Percentiles rank a stretch among this genome's conserved stretches.
Evolutionary conservation across 129 eudicot genomes (phyloP).

Genomic region (Helianthus tuberosus): DNA sequence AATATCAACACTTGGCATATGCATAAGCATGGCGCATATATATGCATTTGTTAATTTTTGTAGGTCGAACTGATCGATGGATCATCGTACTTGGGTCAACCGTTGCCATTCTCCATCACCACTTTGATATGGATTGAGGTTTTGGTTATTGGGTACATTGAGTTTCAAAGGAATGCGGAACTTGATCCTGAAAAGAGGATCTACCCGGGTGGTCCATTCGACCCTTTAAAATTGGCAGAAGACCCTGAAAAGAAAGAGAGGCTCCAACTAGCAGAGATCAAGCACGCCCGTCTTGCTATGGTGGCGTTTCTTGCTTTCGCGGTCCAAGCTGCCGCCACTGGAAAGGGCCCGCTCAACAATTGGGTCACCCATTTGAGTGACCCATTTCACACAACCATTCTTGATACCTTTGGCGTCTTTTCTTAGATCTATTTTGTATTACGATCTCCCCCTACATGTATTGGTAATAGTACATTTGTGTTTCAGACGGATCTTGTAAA

Average conservation of each 20-base stretch:
- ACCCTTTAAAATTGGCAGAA: constrained; percentile 78
- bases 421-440: constrained; percentile 31
- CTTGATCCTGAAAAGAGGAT: constrained; percentile 91
- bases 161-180: constrained; percentile 91
- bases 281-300: constrained; percentile 98
- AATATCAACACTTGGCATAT: too few species aligned
- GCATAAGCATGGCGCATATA: too few species aligned
- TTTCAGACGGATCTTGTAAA: too few species aligned
- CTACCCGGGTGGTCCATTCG: constrained; percentile 85
- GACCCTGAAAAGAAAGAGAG: constrained; percentile 89
- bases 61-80: constrained; percentile 96
- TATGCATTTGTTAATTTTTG: too few species aligned
- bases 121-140: constrained; percentile 91
- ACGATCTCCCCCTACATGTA: too few species aligned
- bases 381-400: constrained; percentile 94
- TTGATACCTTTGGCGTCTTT: constrained; percentile 81
- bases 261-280: constrained; percentile 94
- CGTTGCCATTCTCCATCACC: constrained; percentile 82
- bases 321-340: constrained; percentile 96
- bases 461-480: too few species aligned
- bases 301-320: constrained; percentile 94
- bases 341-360: constrained; percentile 96
- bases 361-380: constrained; percentile 99
- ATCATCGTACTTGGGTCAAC: constrained; percentile 93
- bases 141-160: constrained; percentile 78